phyloP scores from a whole-genome alignment of 2,329 filamentous ascomycete genomes.

The Alternaria sp. region DNA sequence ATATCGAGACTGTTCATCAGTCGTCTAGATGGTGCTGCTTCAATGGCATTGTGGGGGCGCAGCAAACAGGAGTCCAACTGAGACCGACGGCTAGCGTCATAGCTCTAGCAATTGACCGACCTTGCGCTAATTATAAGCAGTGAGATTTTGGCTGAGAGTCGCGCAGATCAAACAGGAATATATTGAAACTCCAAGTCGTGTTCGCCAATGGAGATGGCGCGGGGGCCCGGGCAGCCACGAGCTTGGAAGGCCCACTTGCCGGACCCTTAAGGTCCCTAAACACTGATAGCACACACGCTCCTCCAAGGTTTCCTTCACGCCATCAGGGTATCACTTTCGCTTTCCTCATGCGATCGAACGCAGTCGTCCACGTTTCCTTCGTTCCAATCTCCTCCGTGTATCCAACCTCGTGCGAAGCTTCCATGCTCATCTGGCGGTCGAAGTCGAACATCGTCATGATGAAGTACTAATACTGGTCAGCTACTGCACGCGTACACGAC shows the following conservation, averaged over 20 bases:
- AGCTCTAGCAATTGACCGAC: slow-evolving; percentile 7
- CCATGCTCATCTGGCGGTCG: slow-evolving; percentile 55
- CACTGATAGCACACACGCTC: neutral
- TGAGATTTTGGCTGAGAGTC: neutral
- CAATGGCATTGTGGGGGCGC: neutral
- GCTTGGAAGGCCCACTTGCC: neutral
- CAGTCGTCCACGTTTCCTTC: slow-evolving; percentile 51
- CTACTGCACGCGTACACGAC: neutral
- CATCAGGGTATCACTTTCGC: slow-evolving; percentile 50
- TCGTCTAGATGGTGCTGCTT: neutral
- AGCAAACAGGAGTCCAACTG: neutral
- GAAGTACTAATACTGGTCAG: slow-evolving; percentile 29
- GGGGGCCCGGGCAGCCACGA: neutral
- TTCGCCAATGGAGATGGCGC: neutral
- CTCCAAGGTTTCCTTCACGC: neutral
- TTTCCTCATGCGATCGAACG: slow-evolving; percentile 52
- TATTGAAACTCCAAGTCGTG: neutral
- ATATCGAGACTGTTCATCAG: neutral
- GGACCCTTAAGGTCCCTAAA: neutral
- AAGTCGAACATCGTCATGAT: slow-evolving; percentile 53
- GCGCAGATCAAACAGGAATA: neutral
- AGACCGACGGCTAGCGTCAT: slow-evolving; percentile 5
- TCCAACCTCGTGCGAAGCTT: slow-evolving; percentile 46
- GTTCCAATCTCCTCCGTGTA: slow-evolving; percentile 51
- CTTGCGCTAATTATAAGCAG: slow-evolving; percentile 1